phyloP scores from a whole-genome alignment of 805 yeast species.

The Candida montana region DNA sequence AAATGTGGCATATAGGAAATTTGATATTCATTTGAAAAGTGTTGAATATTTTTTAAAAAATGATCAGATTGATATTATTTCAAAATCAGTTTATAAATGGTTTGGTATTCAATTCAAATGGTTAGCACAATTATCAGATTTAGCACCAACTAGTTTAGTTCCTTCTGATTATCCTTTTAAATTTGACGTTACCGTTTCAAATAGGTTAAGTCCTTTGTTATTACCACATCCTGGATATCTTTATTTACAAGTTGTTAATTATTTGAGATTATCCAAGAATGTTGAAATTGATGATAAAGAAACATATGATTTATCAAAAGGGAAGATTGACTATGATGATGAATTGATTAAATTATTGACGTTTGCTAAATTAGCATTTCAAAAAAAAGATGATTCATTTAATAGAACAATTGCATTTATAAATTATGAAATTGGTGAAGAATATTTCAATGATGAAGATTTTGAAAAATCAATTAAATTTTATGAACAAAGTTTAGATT shows the following conservation, averaged over 20 bases:
- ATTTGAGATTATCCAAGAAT: slow-evolving; percentile 23
- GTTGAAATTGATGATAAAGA: slow-evolving; percentile 11
- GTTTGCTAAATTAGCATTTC: slow-evolving; percentile 33
- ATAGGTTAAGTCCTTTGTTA: slow-evolving; percentile 24
- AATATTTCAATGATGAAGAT: slow-evolving; percentile 28
- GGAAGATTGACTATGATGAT: slow-evolving; percentile 5
- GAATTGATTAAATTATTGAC: slow-evolving; percentile 28
- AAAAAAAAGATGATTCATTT: slow-evolving; percentile 30
- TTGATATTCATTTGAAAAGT: slow-evolving; percentile 55
- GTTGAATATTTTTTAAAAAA: slow-evolving; percentile 36
- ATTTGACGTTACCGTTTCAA: slow-evolving; percentile 13
- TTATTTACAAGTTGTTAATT: slow-evolving; percentile 34
- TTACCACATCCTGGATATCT: slow-evolving; percentile 41
- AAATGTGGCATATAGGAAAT: slow-evolving; percentile 55
- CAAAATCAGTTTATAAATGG: slow-evolving; percentile 44
- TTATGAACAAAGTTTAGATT: slow-evolving; percentile 33
- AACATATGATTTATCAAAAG: slow-evolving; percentile 8
- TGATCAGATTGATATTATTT: slow-evolving; percentile 22
- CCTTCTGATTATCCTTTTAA: slow-evolving; percentile 35
- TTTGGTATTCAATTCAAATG: slow-evolving; percentile 55
- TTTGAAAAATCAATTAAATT: slow-evolving; percentile 38
- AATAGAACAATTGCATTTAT: slow-evolving; percentile 37
- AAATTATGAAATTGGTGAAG: slow-evolving; percentile 49
- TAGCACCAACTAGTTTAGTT: slow-evolving; percentile 39
- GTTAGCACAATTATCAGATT: slow-evolving; percentile 53